Percentiles rank a stretch among this genome's conserved stretches.
These are phyloP conservation scores for Talaromyces liani DNA, from an alignment of 495 filamentous ascomycete species.

Conservation along the genomic window DNA sequence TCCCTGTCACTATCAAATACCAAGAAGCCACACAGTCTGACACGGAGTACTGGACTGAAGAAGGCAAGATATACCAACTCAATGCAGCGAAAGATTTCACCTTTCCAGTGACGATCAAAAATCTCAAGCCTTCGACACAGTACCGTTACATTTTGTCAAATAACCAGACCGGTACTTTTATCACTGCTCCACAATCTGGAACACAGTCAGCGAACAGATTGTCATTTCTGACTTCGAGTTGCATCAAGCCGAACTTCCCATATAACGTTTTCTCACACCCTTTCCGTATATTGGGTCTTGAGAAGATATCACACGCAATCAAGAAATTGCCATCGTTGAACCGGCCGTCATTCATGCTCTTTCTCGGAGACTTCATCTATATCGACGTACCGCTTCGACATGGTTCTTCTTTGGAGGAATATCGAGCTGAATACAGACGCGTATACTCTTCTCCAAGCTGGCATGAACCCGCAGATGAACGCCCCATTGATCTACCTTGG, in stretches of 20 bases:
- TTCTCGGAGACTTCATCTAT: conserved; percentile 98
- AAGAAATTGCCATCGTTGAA: conserved; percentile 55
- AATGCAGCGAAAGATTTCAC: conserved; percentile 79
- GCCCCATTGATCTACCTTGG: conserved; percentile 68
- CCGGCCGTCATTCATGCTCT: conserved; percentile 79
- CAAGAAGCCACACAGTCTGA: conserved; percentile 24
- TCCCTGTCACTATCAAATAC: conserved; percentile 67
- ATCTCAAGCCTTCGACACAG: conserved; percentile 51
- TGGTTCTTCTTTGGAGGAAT: conserved; percentile 62
- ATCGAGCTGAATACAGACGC: conserved; percentile 85
- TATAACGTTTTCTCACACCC: conserved; percentile 79
- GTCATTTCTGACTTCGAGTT: conserved; percentile 85
- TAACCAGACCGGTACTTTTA: conserved; percentile 70
- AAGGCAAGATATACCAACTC: conserved; percentile 54
- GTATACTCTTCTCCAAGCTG: conserved; percentile 92
- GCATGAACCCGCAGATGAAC: conserved; percentile 44
- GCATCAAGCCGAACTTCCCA: conserved; percentile 83
- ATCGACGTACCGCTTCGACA: conserved; percentile 81
- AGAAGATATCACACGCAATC: conserved; percentile 48
- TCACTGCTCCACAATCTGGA: conserved; percentile 61
- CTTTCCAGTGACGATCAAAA: conserved; percentile 46
- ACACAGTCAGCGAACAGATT: conserved; percentile 55
- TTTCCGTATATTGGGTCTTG: conserved; percentile 70
- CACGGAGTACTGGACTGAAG: conserved; percentile 53
- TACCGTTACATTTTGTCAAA: conserved; percentile 83